These are phyloP conservation scores for Nicotiana obtusifolia DNA, from an alignment of 257 asterid genomes.

Conservation along the genomic window DNA sequence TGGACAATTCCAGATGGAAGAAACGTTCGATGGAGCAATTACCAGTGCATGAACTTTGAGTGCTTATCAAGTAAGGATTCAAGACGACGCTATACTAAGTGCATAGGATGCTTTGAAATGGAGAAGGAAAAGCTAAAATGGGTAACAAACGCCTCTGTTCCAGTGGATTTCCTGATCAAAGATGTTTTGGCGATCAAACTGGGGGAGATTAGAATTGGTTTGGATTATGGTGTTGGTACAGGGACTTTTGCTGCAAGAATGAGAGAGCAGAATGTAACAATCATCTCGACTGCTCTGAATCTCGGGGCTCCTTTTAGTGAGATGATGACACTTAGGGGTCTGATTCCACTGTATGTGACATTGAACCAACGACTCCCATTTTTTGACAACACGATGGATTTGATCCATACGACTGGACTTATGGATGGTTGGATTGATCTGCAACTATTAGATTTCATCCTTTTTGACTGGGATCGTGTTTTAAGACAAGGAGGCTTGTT, in stretches of 20 bases:
- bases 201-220: constrained; percentile 65
- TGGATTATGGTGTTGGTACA: constrained; percentile 72
- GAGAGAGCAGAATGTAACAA: constrained; percentile 69
- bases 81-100: constrained; percentile 57
- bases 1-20: constrained; percentile 89
- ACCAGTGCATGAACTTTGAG: constrained; percentile 60
- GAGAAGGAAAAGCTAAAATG: constrained; percentile 71
- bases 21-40: constrained; percentile 86
- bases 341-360: constrained; percentile 64
- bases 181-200: constrained; percentile 53
- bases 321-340: constrained; percentile 71
- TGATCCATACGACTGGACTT: constrained; percentile 75
- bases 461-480: constrained; percentile 86
- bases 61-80: constrained; percentile 74
- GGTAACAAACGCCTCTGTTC: constrained; percentile 38
- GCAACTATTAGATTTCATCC: constrained; percentile 63
- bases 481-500: constrained; percentile 82
- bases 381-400: constrained; percentile 82
- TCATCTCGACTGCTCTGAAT: constrained; percentile 66
- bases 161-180: constrained; percentile 42
- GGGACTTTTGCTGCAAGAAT: constrained; percentile 83
- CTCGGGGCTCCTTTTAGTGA: constrained; percentile 86
- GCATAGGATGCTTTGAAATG: constrained; percentile 76
- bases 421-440: constrained; percentile 94
- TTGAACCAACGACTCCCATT: constrained; percentile 82